phyloP scores from a whole-genome alignment of 495 filamentous ascomycete species.

The Oidiodendron maius region DNA sequence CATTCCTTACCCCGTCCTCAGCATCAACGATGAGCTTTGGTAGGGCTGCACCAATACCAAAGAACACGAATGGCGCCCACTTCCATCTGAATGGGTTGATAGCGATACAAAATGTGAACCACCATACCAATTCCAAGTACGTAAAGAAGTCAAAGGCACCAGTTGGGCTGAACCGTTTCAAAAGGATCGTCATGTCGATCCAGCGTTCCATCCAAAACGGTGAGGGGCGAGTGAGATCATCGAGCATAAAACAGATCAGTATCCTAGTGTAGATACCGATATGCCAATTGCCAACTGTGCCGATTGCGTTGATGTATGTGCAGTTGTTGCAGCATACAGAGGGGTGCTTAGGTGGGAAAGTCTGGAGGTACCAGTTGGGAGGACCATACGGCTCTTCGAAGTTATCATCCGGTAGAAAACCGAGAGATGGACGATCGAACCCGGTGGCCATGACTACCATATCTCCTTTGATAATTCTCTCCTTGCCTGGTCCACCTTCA shows the following conservation, averaged over 20 bases:
- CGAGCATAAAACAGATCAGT: constrained; percentile 77
- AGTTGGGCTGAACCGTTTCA: constrained; percentile 64
- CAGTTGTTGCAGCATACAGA: constrained; percentile 74
- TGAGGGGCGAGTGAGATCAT: constrained; percentile 66
- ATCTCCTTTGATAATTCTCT: constrained; percentile 59
- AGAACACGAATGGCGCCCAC: constrained; percentile 72
- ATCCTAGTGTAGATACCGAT: constrained; percentile 86
- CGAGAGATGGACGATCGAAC: constrained; percentile 64
- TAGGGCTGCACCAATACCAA: constrained; percentile 61
- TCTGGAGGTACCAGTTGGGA: constrained; percentile 84
- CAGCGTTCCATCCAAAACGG: constrained; percentile 74
- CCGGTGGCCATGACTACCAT: constrained; percentile 83
- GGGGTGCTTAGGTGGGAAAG: constrained; percentile 63
- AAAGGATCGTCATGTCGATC: constrained; percentile 76
- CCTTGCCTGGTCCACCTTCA: constrained; percentile 62
- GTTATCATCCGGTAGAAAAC: constrained; percentile 64
- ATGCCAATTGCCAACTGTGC: constrained; percentile 78
- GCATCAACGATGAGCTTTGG: constrained; percentile 58
- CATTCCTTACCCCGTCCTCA: constrained; percentile 50
- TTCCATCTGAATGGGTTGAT: constrained; percentile 87
- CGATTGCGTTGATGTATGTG: constrained; percentile 72
- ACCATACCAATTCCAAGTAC: constrained; percentile 76
- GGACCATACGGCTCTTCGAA: constrained; percentile 68
- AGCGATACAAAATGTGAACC: constrained; percentile 72
- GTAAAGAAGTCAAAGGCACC: constrained; percentile 84